Percentiles rank a stretch among this genome's conserved stretches.
Evolutionary conservation across 805 yeast genomes (phyloP).

Genomic region (Pichia occidentalis): DNA sequence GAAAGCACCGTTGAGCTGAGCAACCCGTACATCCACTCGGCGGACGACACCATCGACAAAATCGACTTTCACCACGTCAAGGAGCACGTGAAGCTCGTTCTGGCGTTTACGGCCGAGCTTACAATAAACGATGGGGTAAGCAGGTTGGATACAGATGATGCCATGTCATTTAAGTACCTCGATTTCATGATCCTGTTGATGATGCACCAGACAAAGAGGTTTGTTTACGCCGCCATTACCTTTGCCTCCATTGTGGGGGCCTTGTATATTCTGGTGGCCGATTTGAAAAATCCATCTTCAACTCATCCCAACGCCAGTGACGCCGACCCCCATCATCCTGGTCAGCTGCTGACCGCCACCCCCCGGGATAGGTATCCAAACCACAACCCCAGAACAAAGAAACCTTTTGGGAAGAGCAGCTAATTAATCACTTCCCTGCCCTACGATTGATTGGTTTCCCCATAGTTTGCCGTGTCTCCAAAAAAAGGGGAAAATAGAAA

Average conservation of each 20-base stretch:
- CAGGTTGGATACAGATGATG: constrained; percentile 1
- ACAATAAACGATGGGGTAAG: constrained; percentile 30
- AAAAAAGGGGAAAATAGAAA: too few species aligned
- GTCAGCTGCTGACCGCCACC: not conserved
- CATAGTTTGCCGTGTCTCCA: too few species aligned
- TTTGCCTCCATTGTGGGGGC: constrained; percentile 8
- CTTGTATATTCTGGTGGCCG: constrained; percentile 7
- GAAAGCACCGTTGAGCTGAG: constrained; percentile 65
- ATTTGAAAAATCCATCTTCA: too few species aligned
- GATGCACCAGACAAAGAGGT: constrained; percentile 15
- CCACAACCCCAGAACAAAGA: not conserved
- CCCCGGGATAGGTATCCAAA: not conserved
- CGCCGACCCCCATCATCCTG: too few species aligned
- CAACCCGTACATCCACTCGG: constrained; percentile 69
- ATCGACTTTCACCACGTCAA: constrained; percentile 71
- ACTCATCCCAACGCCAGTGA: too few species aligned
- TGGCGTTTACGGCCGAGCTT: constrained; percentile 71
- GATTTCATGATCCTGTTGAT: constrained; percentile 16
- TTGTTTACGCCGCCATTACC: constrained; percentile 6
- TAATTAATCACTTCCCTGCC: not conserved
- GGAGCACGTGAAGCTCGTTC: constrained; percentile 72
- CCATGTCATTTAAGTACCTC: constrained; percentile 11
- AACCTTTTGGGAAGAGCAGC: not conserved
- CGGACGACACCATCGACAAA: constrained; percentile 74
- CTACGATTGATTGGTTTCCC: too few species aligned